phyloP scores from a whole-genome alignment of 805 yeast genomes.

The Jamesozyma gamospora region DNA sequence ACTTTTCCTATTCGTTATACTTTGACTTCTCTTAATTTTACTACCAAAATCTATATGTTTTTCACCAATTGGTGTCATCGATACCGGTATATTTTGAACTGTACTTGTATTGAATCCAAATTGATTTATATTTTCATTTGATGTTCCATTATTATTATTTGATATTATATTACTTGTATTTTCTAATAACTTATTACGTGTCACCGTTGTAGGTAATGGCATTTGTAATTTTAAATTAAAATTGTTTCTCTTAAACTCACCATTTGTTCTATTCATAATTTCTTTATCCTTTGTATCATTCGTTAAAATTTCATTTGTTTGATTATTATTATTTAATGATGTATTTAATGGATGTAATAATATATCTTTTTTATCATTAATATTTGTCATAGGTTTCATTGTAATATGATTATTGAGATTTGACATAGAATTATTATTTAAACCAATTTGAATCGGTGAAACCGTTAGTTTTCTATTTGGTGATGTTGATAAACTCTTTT shows the following conservation, averaged over 20 bases:
- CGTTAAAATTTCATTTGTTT: background rate
- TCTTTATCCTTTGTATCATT: constrained; percentile 7
- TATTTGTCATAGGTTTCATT: constrained; percentile 25
- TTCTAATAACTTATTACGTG: constrained; percentile 21
- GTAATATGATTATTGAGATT: constrained; percentile 28
- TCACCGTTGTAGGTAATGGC: constrained; percentile 57
- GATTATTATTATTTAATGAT: constrained; percentile 11
- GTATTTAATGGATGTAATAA: constrained; percentile 29
- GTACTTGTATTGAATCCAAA: constrained; percentile 53
- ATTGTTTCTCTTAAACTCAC: constrained; percentile 35
- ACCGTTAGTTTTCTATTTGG: constrained; percentile 15
- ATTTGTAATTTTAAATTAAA: constrained; percentile 58
- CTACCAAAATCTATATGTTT: constrained; percentile 29
- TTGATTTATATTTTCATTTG: constrained; percentile 45
- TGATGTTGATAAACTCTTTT: constrained; percentile 24
- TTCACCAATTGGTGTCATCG: constrained; percentile 78
- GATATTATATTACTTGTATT: background rate
- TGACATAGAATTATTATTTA: background rate
- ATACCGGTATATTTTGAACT: constrained; percentile 41
- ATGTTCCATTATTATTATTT: background rate
- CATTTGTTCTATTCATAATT: constrained; percentile 18
- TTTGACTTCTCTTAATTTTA: constrained; percentile 17
- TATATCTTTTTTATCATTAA: constrained; percentile 18
- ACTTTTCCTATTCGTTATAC: constrained; percentile 13
- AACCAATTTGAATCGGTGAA: constrained; percentile 5